Conservation (phyloP, 1,139 yeast genomes). For the Chernovozyma aurita region DNA sequence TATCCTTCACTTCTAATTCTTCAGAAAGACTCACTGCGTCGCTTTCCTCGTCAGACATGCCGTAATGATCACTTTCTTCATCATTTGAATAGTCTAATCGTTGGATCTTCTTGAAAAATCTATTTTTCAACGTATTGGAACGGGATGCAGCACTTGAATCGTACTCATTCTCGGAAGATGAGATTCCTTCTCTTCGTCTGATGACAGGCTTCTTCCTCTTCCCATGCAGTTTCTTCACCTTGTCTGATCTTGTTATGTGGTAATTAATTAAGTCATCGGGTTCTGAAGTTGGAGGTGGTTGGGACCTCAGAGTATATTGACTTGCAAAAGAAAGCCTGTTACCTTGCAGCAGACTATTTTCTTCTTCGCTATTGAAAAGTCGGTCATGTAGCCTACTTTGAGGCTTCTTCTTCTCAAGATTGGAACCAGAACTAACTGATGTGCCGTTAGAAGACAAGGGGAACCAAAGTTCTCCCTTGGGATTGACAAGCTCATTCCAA, state of each 20-base stretch:
- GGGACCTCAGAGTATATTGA: not conserved
- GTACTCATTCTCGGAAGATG: not conserved
- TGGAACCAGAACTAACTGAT: not conserved
- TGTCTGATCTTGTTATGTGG: not conserved
- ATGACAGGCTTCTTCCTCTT: not conserved
- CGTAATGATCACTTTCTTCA: not conserved
- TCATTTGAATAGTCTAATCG: conserved; percentile 1
- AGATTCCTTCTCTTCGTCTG: not conserved
- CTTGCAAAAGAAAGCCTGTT: conserved; percentile 1
- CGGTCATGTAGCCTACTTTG: conserved; percentile 26
- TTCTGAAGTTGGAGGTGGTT: not conserved
- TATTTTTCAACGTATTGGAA: not conserved
- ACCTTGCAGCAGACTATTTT: conserved; percentile 2
- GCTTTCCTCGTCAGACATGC: conserved; percentile 3
- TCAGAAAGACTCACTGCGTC: conserved; percentile 2
- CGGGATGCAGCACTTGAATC: not conserved
- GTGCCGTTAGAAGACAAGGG: conserved; percentile 21
- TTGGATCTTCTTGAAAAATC: conserved; percentile 5
- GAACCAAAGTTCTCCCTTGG: conserved; percentile 59
- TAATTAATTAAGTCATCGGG: not conserved
- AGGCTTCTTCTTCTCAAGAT: not conserved
- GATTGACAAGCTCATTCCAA: conserved; percentile 53
- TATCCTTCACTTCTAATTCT: not conserved
- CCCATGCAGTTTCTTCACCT: not conserved
- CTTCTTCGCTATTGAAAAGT: conserved; percentile 17